These are phyloP conservation scores for Wickerhamiella kurtzmanii DNA, from an alignment of 805 yeast species.

Conservation along the genomic window DNA sequence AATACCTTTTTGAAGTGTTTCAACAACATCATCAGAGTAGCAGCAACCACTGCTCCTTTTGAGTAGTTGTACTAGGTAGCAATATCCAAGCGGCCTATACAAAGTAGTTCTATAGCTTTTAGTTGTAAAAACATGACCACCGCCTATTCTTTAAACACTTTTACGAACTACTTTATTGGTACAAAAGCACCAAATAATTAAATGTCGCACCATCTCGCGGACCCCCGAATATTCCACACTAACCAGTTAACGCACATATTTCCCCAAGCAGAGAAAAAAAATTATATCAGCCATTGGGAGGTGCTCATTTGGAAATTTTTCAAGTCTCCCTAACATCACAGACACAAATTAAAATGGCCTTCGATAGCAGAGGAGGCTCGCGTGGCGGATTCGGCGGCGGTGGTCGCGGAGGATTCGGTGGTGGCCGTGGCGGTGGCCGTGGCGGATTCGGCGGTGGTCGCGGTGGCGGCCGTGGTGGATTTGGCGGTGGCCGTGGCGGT, in stretches of 20 bases:
- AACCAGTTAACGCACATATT: neutral
- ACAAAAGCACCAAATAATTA: too few species aligned
- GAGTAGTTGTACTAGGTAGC: too few species aligned
- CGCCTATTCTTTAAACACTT: too few species aligned
- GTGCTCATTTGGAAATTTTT: slow-evolving; percentile 39
- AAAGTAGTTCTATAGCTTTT: too few species aligned
- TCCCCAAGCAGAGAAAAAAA: slow-evolving; percentile 6
- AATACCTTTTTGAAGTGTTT: too few species aligned
- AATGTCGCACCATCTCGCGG: too few species aligned
- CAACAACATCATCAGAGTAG: too few species aligned
- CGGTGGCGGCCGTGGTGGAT: slow-evolving; percentile 26
- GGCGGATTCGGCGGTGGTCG: slow-evolving; percentile 31
- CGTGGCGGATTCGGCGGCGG: slow-evolving; percentile 40
- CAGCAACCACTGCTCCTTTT: too few species aligned
- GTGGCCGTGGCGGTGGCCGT: slow-evolving; percentile 35
- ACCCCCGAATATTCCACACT: neutral
- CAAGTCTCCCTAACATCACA: slow-evolving; percentile 33
- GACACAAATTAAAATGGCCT: slow-evolving; percentile 11
- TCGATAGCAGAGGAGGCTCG: slow-evolving; percentile 37
- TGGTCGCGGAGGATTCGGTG: slow-evolving; percentile 38
- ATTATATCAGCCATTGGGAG: slow-evolving; percentile 46
- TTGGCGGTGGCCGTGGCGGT: slow-evolving; percentile 26
- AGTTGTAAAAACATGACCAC: too few species aligned
- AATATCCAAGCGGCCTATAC: too few species aligned
- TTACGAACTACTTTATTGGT: too few species aligned